phyloP scores from a whole-genome alignment of 257 asterid genomes.

The Solanum gracilifrons region DNA sequence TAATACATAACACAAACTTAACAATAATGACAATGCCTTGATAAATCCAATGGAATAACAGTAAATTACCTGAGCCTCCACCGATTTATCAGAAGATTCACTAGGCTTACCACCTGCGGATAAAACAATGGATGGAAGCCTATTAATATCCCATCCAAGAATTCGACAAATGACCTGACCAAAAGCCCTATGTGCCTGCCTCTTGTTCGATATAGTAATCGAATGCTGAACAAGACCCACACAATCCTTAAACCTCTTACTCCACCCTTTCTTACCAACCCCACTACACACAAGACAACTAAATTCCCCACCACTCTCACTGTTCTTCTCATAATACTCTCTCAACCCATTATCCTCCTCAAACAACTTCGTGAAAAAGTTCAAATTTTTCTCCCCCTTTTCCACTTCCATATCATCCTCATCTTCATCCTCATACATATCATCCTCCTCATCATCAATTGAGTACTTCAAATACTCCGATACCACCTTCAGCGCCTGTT shows the following conservation, averaged over 20 bases:
- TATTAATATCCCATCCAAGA: constrained; percentile 70
- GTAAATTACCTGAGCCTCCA: constrained; percentile 12
- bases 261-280: constrained; percentile 34
- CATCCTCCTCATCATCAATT: neutral
- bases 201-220: constrained; percentile 24
- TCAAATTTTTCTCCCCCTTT: neutral
- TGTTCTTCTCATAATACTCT: constrained; percentile 3
- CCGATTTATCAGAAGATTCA: constrained; percentile 2
- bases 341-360: neutral
- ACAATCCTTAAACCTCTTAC: constrained; percentile 53
- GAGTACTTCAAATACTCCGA: neutral
- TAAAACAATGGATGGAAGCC: constrained; percentile 35
- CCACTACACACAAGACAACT: constrained; percentile 65
- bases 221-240: constrained; percentile 70
- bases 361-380: neutral
- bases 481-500: neutral
- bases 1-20: neutral
- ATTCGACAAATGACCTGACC: constrained; percentile 54
- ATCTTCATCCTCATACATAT: neutral
- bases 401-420: neutral
- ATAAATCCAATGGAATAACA: neutral
- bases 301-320: constrained; percentile 33
- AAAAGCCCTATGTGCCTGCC: constrained; percentile 47
- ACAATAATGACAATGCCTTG: neutral
- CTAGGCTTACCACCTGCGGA: constrained; percentile 11